Evolutionary conservation across 257 asterid genomes (phyloP).

Genomic region (Schizonepeta tenuifolia): DNA sequence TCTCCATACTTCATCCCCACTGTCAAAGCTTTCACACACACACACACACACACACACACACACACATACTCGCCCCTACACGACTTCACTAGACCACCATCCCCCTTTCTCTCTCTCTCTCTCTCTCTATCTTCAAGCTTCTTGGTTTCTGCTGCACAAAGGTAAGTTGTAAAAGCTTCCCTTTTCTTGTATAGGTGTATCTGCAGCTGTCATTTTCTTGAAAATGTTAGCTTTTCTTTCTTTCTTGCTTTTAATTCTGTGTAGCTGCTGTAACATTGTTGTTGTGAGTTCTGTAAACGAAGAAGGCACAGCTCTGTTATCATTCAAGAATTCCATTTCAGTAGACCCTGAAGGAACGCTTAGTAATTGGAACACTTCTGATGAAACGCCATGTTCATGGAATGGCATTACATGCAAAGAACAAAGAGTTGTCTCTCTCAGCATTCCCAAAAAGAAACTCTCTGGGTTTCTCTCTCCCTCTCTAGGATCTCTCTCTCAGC

Average conservation of each 20-base stretch:
- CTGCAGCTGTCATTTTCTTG: slow-evolving; percentile 45
- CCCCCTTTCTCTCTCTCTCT: slow-evolving; percentile 23
- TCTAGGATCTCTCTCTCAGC: slow-evolving; percentile 73
- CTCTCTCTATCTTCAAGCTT: slow-evolving; percentile 21
- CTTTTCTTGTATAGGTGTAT: slow-evolving; percentile 11
- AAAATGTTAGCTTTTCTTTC: slow-evolving; percentile 47
- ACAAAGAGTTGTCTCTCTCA: slow-evolving; percentile 62
- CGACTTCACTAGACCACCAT: not conserved
- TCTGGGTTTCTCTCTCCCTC: slow-evolving; percentile 68
- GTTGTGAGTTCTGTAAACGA: slow-evolving; percentile 62
- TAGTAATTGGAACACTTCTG: slow-evolving; percentile 68
- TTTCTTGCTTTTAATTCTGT: slow-evolving; percentile 43
- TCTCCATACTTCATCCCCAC: slow-evolving; percentile 42
- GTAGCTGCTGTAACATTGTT: slow-evolving; percentile 31
- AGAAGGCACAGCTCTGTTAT: slow-evolving; percentile 71
- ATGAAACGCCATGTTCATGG: slow-evolving; percentile 92
- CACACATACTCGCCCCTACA: slow-evolving; percentile 28
- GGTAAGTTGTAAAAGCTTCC: slow-evolving; percentile 42
- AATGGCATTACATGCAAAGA: slow-evolving; percentile 86
- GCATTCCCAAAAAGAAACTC: slow-evolving; percentile 73
- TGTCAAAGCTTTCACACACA: slow-evolving; percentile 47
- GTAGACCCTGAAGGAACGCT: slow-evolving; percentile 77
- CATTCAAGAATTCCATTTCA: slow-evolving; percentile 63
- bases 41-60: slow-evolving; percentile 34
- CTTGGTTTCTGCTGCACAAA: slow-evolving; percentile 42